Evolutionary conservation across 495 filamentous ascomycete species (phyloP).

Genomic region (Aspergillus homomorphus): DNA sequence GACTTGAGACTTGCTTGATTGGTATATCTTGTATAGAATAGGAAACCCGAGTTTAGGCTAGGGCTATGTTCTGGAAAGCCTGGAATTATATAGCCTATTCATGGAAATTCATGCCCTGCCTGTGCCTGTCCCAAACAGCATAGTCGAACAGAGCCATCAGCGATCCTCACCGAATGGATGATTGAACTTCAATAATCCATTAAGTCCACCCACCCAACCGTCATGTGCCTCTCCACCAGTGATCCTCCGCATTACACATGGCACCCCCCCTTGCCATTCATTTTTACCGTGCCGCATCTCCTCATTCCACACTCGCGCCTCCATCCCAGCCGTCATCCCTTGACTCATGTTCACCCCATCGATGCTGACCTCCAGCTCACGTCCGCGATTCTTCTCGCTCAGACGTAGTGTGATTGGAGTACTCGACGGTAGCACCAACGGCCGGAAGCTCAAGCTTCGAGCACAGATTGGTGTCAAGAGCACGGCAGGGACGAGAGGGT

Average conservation of each 20-base stretch:
- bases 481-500: conserved; percentile 82
- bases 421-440: conserved; percentile 82
- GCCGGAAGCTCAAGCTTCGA: conserved; percentile 85
- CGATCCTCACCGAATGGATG: conserved; percentile 86
- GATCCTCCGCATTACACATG: conserved; percentile 52
- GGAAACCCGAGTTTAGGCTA: too few species aligned
- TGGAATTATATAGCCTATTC: too few species aligned
- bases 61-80: too few species aligned
- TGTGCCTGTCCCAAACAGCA: too few species aligned
- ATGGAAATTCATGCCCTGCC: not conserved
- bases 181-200: conserved; percentile 94
- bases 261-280: conserved; percentile 59
- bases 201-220: conserved; percentile 95
- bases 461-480: conserved; percentile 94
- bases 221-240: conserved; percentile 64
- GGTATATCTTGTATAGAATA: too few species aligned
- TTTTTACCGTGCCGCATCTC: conserved; percentile 64
- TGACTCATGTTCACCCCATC: conserved; percentile 73
- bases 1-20: too few species aligned
- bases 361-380: conserved; percentile 83
- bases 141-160: conserved; percentile 4
- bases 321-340: conserved; percentile 76
- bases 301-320: conserved; percentile 83
- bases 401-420: conserved; percentile 79
- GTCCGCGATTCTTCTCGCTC: conserved; percentile 76